Evolutionary conservation across 2,329 filamentous ascomycete species (phyloP), one percentile per base, ranked within the genome.

Genomic region (Paramyrothecium roridum): DNA sequence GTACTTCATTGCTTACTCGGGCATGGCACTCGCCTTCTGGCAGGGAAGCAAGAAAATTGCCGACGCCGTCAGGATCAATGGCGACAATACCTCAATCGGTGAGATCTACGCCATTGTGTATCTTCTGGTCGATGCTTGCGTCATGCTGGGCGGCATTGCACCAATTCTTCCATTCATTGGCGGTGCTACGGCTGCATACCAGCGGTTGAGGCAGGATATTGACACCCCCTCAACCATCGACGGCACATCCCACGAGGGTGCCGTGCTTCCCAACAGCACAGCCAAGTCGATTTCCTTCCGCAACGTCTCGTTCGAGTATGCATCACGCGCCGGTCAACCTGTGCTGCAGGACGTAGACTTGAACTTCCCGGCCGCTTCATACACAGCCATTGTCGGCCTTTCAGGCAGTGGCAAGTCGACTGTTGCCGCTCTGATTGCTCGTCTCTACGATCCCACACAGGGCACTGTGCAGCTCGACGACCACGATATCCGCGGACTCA

Each of bases 1-100:
- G 8, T 89, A 87, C 65, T 89, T 89, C 59, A 82, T 89, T 59
- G 83, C 85, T 3, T 89, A 87, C 59, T 80, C 83, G 2, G 84
- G 84, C 8, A 89, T 88, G 65, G 84, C 83, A 2, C 73, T 89
- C 16, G 84, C 86, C 0, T 89, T 87, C 64, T 89, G 85, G 84
- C 80, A 88, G 65, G 86, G 86, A 50, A 85, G 82, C 58, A 76
- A 73, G 37, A 78, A 78, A 52, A 78, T 79, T 60, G 73, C 74
- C n/a, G 66, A 71, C 6, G 67, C 74, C 2, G 68, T 74, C 8
- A 66, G 68, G 3, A 70, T 71, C 3, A 65, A 67, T 20, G 63
- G 63, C 1, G 59, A 65, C 23, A 69, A 68, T n/a, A 65, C 71
- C 4, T 74, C 73, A 1, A 72, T 80, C 11, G 76, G 78, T 43